phyloP scores from a whole-genome alignment of 208 protist genomes.

The Histomonas meleagridis region DNA sequence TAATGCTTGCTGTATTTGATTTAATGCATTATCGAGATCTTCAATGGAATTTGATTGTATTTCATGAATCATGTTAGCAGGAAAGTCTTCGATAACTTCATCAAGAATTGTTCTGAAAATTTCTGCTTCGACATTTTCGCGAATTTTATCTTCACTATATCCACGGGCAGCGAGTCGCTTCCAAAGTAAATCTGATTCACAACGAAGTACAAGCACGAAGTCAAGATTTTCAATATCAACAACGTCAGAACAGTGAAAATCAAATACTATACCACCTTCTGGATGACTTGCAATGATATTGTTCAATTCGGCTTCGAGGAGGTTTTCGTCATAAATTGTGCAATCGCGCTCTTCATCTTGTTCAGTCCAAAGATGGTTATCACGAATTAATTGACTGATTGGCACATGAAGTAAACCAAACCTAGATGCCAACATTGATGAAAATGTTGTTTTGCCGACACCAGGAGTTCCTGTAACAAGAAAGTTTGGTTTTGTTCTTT shows the following conservation, averaged over 20 bases:
- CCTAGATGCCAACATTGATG: not conserved
- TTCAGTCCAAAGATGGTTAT: constrained; percentile 28
- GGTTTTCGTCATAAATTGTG: constrained; percentile 40
- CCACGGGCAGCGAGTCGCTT: not conserved
- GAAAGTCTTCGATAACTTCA: constrained; percentile 40
- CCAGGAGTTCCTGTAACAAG: constrained; percentile 45
- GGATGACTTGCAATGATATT: not conserved
- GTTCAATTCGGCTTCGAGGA: constrained; percentile 15
- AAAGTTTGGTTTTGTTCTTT: constrained; percentile 36
- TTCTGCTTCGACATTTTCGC: constrained; percentile 48
- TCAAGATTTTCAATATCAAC: constrained; percentile 40
- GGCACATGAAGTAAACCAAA: constrained; percentile 26
- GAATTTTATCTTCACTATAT: constrained; percentile 41
- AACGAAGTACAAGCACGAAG: constrained; percentile 43
- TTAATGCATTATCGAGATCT: not conserved
- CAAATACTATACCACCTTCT: constrained; percentile 40
- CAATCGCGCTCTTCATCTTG: constrained; percentile 40
- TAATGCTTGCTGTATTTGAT: too few relatives aligned
- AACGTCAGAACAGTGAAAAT: constrained; percentile 43
- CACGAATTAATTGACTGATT: constrained; percentile 26
- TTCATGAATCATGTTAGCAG: not conserved
- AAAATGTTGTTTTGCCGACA: constrained; percentile 44
- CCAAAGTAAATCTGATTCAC: constrained; percentile 40
- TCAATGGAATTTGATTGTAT: not conserved
- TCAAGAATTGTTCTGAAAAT: constrained; percentile 46